Evolutionary conservation across 179 eudicot genomes (phyloP).

Genomic region (Silene coronaria): DNA sequence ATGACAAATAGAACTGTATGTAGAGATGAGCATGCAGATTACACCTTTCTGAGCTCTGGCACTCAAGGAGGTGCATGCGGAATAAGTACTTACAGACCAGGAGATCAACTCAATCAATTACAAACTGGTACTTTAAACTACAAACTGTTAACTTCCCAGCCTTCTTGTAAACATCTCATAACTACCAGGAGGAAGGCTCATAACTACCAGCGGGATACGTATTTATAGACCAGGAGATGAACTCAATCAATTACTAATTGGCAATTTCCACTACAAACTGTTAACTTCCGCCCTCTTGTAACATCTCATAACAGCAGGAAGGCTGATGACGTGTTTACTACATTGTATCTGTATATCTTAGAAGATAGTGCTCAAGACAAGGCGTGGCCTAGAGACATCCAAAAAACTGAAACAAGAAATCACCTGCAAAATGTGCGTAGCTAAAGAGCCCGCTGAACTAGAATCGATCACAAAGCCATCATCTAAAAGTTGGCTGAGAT

Average conservation of each 20-base stretch:
- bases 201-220: not conserved
- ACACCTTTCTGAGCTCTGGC: not conserved
- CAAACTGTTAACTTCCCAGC: not conserved
- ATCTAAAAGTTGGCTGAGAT: conserved; percentile 33
- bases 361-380: not conserved
- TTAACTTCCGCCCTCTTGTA: not conserved
- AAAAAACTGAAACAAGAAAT: conserved; percentile 1
- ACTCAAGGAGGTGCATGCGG: not conserved
- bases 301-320: not conserved
- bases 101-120: not conserved
- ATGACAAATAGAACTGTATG: not conserved
- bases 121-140: not conserved
- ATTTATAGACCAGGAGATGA: not conserved
- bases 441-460: conserved; percentile 21
- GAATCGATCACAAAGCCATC: conserved; percentile 25
- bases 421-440: conserved; percentile 33
- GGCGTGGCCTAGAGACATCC: not conserved
- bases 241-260: not conserved
- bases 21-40: not conserved
- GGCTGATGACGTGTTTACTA: not conserved
- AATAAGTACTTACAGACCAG: not conserved
- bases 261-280: not conserved
- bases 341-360: not conserved
- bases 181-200: not conserved
- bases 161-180: not conserved